Evolutionary conservation across 306 rosid species (phyloP), one percentile per base, ranked within the genome.

Genomic region (Trifolium repens): DNA sequence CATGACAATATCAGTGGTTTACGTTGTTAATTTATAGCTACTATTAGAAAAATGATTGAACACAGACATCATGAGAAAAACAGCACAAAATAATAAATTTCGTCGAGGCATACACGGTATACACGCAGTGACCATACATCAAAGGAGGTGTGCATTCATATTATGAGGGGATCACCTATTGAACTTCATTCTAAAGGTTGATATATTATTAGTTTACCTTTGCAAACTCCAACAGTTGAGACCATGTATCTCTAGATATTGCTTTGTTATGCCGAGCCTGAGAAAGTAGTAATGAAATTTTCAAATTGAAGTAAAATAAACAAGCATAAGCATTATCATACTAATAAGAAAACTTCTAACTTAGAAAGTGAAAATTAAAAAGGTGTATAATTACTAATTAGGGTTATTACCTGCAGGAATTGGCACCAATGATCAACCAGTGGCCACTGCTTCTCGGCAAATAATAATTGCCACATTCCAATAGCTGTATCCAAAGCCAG

Each of bases 381-480:
- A 46, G 40, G 27, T 63, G 78, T 13, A 69, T 24, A 71, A 68
- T 63, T 15, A 43, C 7, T 24, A 71, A 68, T 63, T 15, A 43
- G 9, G 60, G 73, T 72, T 73, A 24, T 75, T 74, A 96, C 99
- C 97, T 90, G 99, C 81, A 96, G 85, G 86, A 96, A 96, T 79
- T 92, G 98, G 85, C 98, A 92, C 99, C 99, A 96, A 65, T 87
- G 96, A 78, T 96, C 99, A 54, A 96, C 99, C 80, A 87, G 81
- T 5, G 93, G 96, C 99, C 99, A 96, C 86, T 90, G 96, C 88
- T 81, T 96, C 85, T 96, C 99, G 8, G 98, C 98, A 84, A 96
- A 96, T 63, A 96, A 82, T 81, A 96, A 89, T 82, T 96, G 97
- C 99, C 99, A 96, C 99, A 96, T 96, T 81, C 99, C 99, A 80